A percentile compares a stretch with the other conserved stretches of the same genome.
These are phyloP conservation scores for Stagonosporopsis chrysanthemi DNA, from an alignment of 2,329 filamentous ascomycete genomes.

Conservation along the genomic window DNA sequence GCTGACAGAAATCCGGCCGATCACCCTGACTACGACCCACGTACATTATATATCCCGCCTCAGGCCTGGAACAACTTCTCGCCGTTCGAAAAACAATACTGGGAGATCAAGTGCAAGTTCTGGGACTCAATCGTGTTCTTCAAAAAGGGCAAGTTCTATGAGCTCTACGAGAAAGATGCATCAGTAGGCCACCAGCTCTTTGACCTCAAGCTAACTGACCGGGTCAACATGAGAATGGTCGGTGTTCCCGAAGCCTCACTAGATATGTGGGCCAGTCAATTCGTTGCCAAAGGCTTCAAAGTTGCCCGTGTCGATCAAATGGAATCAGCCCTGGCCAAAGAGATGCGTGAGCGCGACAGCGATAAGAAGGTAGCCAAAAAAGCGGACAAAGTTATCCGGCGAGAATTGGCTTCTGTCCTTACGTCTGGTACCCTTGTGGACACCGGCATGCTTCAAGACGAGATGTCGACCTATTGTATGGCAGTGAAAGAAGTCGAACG, in stretches of 20 bases:
- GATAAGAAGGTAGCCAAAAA: slow-evolving; percentile 60
- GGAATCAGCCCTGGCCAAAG: slow-evolving; percentile 93
- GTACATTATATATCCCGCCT: slow-evolving; percentile 89
- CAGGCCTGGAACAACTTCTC: slow-evolving; percentile 83
- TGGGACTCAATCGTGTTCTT: slow-evolving; percentile 99
- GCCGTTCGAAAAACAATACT: slow-evolving; percentile 97
- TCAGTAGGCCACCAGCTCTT: slow-evolving; percentile 96
- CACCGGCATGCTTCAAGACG: slow-evolving; percentile 94
- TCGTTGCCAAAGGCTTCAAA: slow-evolving; percentile 97
- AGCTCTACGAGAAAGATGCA: slow-evolving; percentile 97
- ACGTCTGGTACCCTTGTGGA: slow-evolving; percentile 94
- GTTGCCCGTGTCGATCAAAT: slow-evolving; percentile 96
- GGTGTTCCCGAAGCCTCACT: slow-evolving; percentile 94
- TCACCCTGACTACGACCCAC: slow-evolving; percentile 88
- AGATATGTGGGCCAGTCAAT: slow-evolving; percentile 98
- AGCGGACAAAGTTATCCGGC: slow-evolving; percentile 89
- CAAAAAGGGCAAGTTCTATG: slow-evolving; percentile 99
- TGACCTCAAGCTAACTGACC: slow-evolving; percentile 95
- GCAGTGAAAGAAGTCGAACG: slow-evolving; percentile 79
- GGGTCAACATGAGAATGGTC: slow-evolving; percentile 99
- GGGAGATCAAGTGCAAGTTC: slow-evolving; percentile 98
- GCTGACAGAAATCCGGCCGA: slow-evolving; percentile 80
- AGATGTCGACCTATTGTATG: slow-evolving; percentile 96
- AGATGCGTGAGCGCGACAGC: slow-evolving; percentile 92
- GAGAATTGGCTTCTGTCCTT: slow-evolving; percentile 88